Conservation (phyloP, 305 asterid genomes). For the Salvia sclarea region DNA sequence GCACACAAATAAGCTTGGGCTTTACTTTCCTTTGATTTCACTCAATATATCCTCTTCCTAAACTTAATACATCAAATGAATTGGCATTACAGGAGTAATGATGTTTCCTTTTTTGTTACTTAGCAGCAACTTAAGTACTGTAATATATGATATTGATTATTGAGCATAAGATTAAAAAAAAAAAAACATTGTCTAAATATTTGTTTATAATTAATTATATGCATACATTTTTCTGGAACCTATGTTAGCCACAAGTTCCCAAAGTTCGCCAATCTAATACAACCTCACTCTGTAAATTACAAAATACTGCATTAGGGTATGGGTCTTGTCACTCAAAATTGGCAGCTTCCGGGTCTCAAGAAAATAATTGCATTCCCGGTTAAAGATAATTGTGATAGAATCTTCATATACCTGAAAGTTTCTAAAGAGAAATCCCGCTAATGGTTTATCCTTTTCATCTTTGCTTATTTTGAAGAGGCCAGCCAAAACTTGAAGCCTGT, state of each 20-base stretch:
- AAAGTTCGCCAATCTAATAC: conserved; percentile 18
- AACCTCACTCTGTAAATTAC: conserved; percentile 5
- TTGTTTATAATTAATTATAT: conserved; percentile 2
- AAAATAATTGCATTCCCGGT: background rate
- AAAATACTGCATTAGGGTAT: conserved; percentile 24
- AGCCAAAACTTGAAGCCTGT: conserved; percentile 91
- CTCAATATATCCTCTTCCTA: background rate
- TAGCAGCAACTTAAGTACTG: conserved; percentile 17
- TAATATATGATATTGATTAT: background rate
- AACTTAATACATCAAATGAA: conserved; percentile 3
- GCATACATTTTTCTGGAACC: conserved; percentile 2
- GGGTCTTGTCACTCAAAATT: conserved; percentile 18
- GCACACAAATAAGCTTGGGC: conserved; percentile 7
- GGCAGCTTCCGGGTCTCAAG: conserved; percentile 19
- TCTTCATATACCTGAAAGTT: conserved; percentile 78
- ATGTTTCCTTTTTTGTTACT: conserved; percentile 1
- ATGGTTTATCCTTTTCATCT: conserved; percentile 91
- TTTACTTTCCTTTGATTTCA: background rate
- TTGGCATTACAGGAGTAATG: background rate
- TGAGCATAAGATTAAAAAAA: conserved; percentile 8
- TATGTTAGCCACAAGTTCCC: conserved; percentile 21
- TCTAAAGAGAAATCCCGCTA: conserved; percentile 83
- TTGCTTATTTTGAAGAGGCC: conserved; percentile 97
- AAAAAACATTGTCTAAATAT: conserved; percentile 14
- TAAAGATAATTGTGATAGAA: conserved; percentile 24